These are phyloP conservation scores for Emericellopsis terricola DNA, from an alignment of 495 filamentous ascomycete species.

Conservation along the genomic window DNA sequence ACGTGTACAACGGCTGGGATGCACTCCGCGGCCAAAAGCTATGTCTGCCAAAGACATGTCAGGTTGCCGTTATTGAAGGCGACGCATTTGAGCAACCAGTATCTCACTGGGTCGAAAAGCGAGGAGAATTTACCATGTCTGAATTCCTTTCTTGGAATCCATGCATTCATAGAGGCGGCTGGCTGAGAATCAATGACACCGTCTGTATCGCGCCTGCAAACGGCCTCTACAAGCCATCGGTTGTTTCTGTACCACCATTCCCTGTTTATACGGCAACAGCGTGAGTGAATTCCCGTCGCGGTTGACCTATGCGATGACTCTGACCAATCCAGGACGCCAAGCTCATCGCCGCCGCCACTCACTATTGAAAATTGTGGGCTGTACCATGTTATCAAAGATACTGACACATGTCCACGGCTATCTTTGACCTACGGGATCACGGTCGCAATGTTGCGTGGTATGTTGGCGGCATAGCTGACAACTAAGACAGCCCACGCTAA, in stretches of 20 bases:
- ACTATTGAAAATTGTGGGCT: background rate
- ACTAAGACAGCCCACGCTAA: background rate
- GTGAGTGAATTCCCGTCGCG: too few species aligned
- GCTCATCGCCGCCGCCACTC: background rate
- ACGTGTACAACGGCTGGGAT: background rate
- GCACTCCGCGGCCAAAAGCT: background rate
- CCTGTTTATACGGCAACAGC: background rate
- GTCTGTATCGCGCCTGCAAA: background rate
- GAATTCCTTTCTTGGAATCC: background rate
- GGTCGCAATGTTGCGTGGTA: background rate
- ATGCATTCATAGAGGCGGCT: background rate
- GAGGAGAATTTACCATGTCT: background rate
- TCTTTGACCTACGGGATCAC: background rate
- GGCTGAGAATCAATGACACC: background rate
- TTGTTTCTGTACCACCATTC: background rate
- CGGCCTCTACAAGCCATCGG: background rate
- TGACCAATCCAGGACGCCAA: background rate
- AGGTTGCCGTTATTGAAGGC: too few species aligned
- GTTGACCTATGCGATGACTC: background rate
- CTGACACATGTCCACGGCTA: background rate
- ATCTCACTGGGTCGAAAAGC: background rate
- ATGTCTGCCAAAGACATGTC: background rate
- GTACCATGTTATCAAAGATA: background rate
- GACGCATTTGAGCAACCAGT: too few species aligned
- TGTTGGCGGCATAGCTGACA: background rate